A percentile compares a stretch with the other conserved stretches of the same genome.
Evolutionary conservation across 1,139 yeast genomes (phyloP).

Genomic region (Geotrichum fermentans): DNA sequence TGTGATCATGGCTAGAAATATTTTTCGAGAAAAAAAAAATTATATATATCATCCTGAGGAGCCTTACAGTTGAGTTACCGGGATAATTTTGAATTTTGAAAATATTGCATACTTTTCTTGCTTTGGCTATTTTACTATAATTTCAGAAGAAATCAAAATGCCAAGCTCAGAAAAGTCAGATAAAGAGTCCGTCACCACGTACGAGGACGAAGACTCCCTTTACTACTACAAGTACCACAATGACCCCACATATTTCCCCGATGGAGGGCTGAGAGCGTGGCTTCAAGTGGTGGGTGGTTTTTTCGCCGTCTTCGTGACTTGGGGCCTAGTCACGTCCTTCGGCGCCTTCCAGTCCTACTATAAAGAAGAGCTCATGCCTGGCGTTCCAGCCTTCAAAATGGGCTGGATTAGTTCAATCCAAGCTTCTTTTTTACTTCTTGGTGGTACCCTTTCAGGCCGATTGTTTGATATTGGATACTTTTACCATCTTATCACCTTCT

Average conservation of each 20-base stretch:
- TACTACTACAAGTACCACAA: neutral
- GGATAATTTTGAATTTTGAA: neutral
- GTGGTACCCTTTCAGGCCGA: slow-evolving; percentile 45
- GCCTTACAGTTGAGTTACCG: neutral
- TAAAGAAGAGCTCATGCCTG: slow-evolving; percentile 43
- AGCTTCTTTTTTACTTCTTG: slow-evolving; percentile 44
- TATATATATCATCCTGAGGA: neutral
- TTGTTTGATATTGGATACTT: slow-evolving; percentile 39
- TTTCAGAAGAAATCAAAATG: neutral
- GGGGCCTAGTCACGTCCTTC: slow-evolving; percentile 56
- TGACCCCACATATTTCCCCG: slow-evolving; percentile 24
- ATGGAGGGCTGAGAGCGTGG: slow-evolving; percentile 36
- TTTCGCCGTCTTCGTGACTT: slow-evolving; percentile 48
- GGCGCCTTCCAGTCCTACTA: slow-evolving; percentile 63
- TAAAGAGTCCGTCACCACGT: neutral
- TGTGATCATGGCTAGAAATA: neutral
- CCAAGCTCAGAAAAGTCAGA: neutral
- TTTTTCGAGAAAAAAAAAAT: too few relatives aligned
- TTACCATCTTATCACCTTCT: slow-evolving; percentile 36
- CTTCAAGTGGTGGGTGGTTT: slow-evolving; percentile 38
- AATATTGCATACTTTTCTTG: neutral
- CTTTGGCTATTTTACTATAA: too few relatives aligned
- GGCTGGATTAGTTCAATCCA: slow-evolving; percentile 33
- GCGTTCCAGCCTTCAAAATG: slow-evolving; percentile 35
- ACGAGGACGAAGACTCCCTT: neutral